A percentile compares a stretch with the other conserved stretches of the same genome.
These are phyloP conservation scores for Lactuca sativa DNA, from an alignment of 129 eudicot species.

Conservation along the genomic window DNA sequence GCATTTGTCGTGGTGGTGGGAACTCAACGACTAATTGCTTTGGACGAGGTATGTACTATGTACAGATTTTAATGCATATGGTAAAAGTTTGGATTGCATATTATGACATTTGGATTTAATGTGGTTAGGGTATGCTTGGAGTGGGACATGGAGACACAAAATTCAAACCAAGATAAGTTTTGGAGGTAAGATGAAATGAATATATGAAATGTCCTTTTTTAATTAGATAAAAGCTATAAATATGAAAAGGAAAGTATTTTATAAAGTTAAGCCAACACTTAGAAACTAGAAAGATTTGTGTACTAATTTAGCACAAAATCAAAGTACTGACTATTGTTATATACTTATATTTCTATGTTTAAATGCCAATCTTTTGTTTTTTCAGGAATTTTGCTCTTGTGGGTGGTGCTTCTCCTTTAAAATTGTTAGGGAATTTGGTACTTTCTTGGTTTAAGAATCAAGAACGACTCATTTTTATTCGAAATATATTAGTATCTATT, in stretches of 20 bases:
- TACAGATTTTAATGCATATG: background rate
- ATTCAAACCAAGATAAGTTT: constrained; percentile 37
- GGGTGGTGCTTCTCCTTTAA: constrained; percentile 41
- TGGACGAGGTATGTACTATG: constrained; percentile 50
- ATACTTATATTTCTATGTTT: background rate
- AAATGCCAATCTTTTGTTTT: background rate
- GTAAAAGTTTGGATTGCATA: background rate
- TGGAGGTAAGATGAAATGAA: constrained; percentile 51
- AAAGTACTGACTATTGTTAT: background rate
- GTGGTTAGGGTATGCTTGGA: constrained; percentile 64
- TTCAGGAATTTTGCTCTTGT: constrained; percentile 45
- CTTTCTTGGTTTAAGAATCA: background rate
- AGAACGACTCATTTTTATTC: background rate
- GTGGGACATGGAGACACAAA: constrained; percentile 47
- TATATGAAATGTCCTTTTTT: no score
- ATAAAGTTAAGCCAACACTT: background rate
- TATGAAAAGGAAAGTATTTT: no score
- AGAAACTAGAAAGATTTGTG: background rate
- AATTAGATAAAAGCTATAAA: no score
- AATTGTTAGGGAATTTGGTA: background rate
- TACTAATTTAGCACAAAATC: background rate
- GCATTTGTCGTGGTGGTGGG: constrained; percentile 67
- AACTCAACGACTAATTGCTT: constrained; percentile 61
- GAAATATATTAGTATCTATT: background rate
- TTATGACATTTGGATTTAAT: constrained; percentile 20